These are phyloP conservation scores for Yamadazyma pseudoaaseri DNA, from an alignment of 1,139 yeast species.

Conservation along the genomic window DNA sequence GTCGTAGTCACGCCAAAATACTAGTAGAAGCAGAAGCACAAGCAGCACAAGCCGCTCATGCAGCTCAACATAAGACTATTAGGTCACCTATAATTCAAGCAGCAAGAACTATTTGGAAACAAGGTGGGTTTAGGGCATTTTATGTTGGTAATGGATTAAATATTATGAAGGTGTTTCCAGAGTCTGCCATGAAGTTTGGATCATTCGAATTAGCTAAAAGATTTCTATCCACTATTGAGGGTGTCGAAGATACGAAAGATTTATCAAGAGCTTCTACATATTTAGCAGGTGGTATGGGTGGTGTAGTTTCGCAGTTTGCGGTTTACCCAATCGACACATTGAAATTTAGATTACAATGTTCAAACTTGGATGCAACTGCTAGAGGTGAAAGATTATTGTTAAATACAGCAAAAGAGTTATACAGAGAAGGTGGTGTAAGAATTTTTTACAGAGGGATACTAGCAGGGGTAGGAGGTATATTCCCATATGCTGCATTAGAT, in stretches of 20 bases:
- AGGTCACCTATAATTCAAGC: conserved; percentile 79
- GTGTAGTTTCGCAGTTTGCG: conserved; percentile 86
- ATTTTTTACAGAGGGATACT: conserved; percentile 83
- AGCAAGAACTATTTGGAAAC: conserved; percentile 75
- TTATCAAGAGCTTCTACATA: conserved; percentile 79
- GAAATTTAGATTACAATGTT: conserved; percentile 81
- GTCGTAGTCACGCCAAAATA: conserved; percentile 32
- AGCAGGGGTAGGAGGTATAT: conserved; percentile 90
- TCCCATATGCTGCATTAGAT: conserved; percentile 96
- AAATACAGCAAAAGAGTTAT: conserved; percentile 75
- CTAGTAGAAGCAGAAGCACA: conserved; percentile 33
- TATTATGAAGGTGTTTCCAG: conserved; percentile 93
- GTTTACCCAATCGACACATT: conserved; percentile 97
- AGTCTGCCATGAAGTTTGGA: conserved; percentile 96
- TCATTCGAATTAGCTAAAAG: conserved; percentile 88
- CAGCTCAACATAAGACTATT: conserved; percentile 30
- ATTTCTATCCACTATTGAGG: conserved; percentile 72
- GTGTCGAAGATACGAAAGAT: conserved; percentile 68
- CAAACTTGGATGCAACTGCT: conserved; percentile 58
- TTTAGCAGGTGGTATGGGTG: conserved; percentile 93
- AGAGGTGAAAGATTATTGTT: conserved; percentile 62
- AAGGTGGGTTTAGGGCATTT: conserved; percentile 84
- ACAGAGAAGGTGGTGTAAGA: conserved; percentile 71
- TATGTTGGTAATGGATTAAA: conserved; percentile 95
- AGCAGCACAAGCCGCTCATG: conserved; percentile 5